Percentiles rank a stretch among this genome's conserved stretches.
These are phyloP conservation scores for Physcomitrium patens DNA, from an alignment of 225 moss, liverwort and hornwort genomes.

Conservation along the genomic window DNA sequence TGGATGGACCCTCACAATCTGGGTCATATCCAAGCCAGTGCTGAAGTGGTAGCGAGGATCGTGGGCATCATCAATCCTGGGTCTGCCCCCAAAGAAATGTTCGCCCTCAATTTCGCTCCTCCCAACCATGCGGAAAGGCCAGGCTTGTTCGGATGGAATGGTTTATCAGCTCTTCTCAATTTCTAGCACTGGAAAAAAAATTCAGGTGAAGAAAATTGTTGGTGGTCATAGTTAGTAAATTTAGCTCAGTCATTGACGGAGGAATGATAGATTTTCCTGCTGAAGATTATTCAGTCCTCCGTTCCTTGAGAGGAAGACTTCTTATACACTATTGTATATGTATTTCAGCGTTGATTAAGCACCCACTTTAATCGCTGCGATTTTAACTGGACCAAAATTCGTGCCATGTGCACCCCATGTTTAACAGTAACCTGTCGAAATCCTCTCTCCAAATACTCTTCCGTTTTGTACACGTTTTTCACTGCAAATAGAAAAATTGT, in stretches of 20 bases:
- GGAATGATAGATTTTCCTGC: slow-evolving; percentile 13
- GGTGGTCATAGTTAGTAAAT: no score
- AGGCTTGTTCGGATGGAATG: slow-evolving; percentile 84
- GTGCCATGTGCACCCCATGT: no score
- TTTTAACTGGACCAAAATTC: not conserved
- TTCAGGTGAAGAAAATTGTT: slow-evolving; percentile 12
- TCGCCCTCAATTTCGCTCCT: slow-evolving; percentile 90
- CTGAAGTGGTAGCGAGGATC: slow-evolving; percentile 87
- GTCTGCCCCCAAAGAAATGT: slow-evolving; percentile 96
- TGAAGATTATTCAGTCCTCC: slow-evolving; percentile 21
- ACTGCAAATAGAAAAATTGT: no score
- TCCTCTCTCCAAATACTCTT: no score
- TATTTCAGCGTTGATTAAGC: not conserved
- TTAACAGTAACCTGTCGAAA: no score
- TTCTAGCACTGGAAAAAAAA: slow-evolving; percentile 54
- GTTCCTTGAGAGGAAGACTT: slow-evolving; percentile 20
- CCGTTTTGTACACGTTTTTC: no score
- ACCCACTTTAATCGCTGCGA: slow-evolving; percentile 2
- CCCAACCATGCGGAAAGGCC: slow-evolving; percentile 76
- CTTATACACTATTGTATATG: slow-evolving; percentile 19
- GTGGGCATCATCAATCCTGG: slow-evolving; percentile 93
- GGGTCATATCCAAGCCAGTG: slow-evolving; percentile 89
- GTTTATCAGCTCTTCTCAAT: slow-evolving; percentile 69
- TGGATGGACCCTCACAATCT: slow-evolving; percentile 90
- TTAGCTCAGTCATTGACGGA: not conserved